Evolutionary conservation across 164 flowering plant genomes (phyloP).

Genomic region (Warburgia ugandensis): DNA sequence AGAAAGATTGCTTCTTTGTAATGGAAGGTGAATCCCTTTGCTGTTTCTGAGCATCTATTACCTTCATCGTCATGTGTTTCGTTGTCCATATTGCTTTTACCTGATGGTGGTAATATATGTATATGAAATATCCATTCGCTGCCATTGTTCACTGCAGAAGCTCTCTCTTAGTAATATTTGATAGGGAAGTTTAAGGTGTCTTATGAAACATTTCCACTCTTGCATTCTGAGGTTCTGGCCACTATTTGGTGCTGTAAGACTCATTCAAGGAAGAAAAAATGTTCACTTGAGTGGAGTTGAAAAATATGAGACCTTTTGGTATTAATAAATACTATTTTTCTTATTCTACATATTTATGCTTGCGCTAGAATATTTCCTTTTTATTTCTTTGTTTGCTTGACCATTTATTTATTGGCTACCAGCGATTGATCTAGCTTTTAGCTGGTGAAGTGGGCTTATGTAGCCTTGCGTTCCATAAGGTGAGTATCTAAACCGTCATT

Average conservation of each 20-base stretch:
- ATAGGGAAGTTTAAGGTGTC: neutral
- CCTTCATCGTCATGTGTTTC: too few relatives aligned
- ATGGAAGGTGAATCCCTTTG: too few relatives aligned
- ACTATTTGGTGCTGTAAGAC: slow-evolving; percentile 1
- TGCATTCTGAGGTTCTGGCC: neutral
- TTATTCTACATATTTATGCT: too few relatives aligned
- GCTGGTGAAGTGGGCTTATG: too few relatives aligned
- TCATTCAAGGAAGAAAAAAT: slow-evolving; percentile 4
- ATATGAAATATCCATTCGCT: neutral
- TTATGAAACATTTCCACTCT: slow-evolving; percentile 2
- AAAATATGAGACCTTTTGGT: slow-evolving; percentile 5
- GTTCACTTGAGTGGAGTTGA: slow-evolving; percentile 2
- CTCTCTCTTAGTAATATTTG: too few relatives aligned
- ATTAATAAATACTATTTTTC: neutral
- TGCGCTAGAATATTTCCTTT: too few relatives aligned
- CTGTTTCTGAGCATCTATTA: too few relatives aligned
- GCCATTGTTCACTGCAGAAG: slow-evolving; percentile 8
- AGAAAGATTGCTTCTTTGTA: neutral
- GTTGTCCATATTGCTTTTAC: too few relatives aligned
- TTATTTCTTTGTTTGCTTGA: too few relatives aligned
- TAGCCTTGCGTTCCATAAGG: too few relatives aligned
- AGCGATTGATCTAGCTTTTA: neutral
- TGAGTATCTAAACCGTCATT: too few relatives aligned
- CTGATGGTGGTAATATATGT: neutral
- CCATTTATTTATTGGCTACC: neutral